Evolutionary conservation across 495 filamentous ascomycete genomes (phyloP).

Genomic region (Halenospora varia): DNA sequence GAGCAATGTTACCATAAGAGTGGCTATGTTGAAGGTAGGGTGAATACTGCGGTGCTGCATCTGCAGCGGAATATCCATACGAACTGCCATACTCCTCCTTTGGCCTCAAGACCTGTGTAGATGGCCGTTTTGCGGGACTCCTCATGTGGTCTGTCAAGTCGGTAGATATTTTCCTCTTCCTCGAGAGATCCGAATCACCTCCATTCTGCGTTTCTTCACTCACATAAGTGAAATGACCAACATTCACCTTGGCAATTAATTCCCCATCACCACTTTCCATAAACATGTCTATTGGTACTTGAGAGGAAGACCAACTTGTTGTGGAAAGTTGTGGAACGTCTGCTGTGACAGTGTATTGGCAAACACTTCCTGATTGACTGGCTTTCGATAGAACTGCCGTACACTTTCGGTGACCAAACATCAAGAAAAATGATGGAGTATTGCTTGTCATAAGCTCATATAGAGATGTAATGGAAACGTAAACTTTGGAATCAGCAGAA

Average conservation of each 20-base stretch:
- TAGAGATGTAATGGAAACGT: constrained; percentile 67
- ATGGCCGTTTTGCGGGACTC: constrained; percentile 29
- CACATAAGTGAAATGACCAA: constrained; percentile 75
- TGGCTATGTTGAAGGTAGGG: constrained; percentile 32
- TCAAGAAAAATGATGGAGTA: constrained; percentile 55
- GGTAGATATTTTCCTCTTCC: constrained; percentile 40
- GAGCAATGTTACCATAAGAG: constrained; percentile 31
- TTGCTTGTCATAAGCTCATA: constrained; percentile 63
- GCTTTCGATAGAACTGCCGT: constrained; percentile 58
- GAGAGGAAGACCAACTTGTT: constrained; percentile 62
- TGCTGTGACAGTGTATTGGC: constrained; percentile 67
- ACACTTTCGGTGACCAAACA: constrained; percentile 71
- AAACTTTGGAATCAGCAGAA: constrained; percentile 60
- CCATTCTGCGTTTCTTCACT: constrained; percentile 35
- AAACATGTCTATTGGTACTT: constrained; percentile 68
- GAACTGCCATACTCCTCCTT: constrained; percentile 33
- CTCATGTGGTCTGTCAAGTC: constrained; percentile 28
- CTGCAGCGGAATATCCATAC: constrained; percentile 28
- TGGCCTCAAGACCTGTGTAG: constrained; percentile 30
- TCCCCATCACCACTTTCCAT: constrained; percentile 65
- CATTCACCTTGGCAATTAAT: constrained; percentile 56
- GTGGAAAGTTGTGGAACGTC: constrained; percentile 66
- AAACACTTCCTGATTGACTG: constrained; percentile 50
- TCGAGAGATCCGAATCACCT: constrained; percentile 33
- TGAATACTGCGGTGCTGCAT: constrained; percentile 22